phyloP scores from a whole-genome alignment of 768 basidiomycete genomes.

The Cantharellus anzutake region DNA sequence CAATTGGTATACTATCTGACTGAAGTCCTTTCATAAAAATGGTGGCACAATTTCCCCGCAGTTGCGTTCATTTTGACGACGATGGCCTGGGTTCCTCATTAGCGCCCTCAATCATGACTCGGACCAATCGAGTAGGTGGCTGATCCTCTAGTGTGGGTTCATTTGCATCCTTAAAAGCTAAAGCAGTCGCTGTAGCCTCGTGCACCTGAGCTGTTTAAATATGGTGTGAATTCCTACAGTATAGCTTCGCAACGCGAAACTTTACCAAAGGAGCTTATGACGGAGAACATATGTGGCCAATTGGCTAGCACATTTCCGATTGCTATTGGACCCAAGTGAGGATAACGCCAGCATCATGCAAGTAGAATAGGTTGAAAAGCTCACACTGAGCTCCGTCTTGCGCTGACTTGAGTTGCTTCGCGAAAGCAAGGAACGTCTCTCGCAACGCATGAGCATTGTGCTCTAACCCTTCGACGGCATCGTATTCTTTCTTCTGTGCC shows the following conservation, averaged over 20 bases:
- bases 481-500: constrained; percentile 21
- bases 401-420: constrained; percentile 19
- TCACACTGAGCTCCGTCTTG: constrained; percentile 21
- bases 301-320: constrained; percentile 20
- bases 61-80: too few species aligned
- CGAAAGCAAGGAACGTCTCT: constrained; percentile 16
- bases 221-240: not conserved
- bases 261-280: constrained; percentile 18
- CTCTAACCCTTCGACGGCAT: constrained; percentile 16
- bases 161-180: not conserved
- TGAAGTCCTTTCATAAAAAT: too few species aligned
- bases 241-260: not conserved
- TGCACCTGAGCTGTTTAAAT: not conserved
- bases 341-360: not conserved
- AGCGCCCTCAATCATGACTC: constrained; percentile 5
- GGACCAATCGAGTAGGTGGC: constrained; percentile 7
- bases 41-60: too few species aligned
- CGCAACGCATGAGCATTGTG: constrained; percentile 15
- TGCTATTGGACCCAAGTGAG: constrained; percentile 10
- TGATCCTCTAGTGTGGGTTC: not conserved
- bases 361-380: constrained; percentile 2
- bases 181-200: not conserved
- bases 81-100: not conserved
- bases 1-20: too few species aligned
- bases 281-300: constrained; percentile 21